These are phyloP conservation scores for Glycine soja DNA, from an alignment of 306 rosid species.

Conservation along the genomic window DNA sequence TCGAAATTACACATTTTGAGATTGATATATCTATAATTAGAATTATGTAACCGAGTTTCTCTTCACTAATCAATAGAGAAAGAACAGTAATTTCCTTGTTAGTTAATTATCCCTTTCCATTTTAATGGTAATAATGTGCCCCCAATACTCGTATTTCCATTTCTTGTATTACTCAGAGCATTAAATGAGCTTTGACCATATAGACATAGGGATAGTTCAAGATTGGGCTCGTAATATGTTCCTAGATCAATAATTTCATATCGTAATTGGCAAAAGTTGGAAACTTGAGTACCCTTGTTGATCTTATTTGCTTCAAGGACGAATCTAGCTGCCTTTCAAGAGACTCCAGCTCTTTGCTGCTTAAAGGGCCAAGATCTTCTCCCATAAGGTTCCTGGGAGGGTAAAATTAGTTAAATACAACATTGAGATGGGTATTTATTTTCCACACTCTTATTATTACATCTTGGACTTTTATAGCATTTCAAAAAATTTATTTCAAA, in stretches of 20 bases:
- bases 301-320: slow-evolving; percentile 92
- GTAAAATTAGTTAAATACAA: too few species aligned
- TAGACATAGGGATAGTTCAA: not conserved
- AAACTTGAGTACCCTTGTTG: slow-evolving; percentile 64
- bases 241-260: too few species aligned
- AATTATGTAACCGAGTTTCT: not conserved
- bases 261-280: too few species aligned
- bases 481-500: too few species aligned
- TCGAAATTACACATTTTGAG: not conserved
- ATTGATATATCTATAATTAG: not conserved
- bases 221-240: not conserved
- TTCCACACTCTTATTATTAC: too few species aligned
- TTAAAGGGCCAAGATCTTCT: slow-evolving; percentile 92
- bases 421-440: too few species aligned
- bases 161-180: not conserved
- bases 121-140: not conserved
- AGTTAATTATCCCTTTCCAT: not conserved
- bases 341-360: slow-evolving; percentile 89
- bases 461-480: too few species aligned
- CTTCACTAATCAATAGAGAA: not conserved
- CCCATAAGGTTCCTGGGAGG: slow-evolving; percentile 83
- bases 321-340: slow-evolving; percentile 96
- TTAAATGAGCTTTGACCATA: not conserved
- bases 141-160: too few species aligned
- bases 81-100: not conserved